Percentiles rank a stretch among this genome's conserved stretches.
Conservation (phyloP, 1,284 basidiomycete species). For the Ganoderma resinaceum region DNA sequence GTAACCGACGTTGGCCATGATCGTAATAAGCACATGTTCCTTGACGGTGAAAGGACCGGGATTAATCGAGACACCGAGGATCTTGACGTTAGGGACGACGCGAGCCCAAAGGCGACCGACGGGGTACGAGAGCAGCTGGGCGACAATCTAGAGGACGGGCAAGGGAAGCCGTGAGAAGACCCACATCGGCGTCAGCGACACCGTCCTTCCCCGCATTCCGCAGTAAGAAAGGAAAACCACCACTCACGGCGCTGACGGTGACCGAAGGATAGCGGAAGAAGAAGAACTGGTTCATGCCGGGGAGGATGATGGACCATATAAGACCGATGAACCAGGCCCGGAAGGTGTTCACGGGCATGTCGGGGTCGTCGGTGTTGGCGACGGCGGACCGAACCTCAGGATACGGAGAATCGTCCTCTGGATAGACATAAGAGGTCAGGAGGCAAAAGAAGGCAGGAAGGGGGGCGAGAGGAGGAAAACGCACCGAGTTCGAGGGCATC, state of each 20-base stretch:
- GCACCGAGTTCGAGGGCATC: constrained; percentile 42
- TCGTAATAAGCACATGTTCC: constrained; percentile 64
- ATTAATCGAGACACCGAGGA: constrained; percentile 69
- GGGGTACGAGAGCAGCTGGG: constrained; percentile 69
- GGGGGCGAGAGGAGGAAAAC: constrained; percentile 9
- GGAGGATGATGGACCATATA: constrained; percentile 63
- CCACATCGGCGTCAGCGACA: background rate
- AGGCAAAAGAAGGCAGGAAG: background rate
- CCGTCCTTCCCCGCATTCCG: background rate
- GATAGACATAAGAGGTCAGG: background rate
- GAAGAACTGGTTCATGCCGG: constrained; percentile 73
- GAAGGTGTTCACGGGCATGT: constrained; percentile 65
- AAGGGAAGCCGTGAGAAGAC: background rate
- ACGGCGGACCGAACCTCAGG: constrained; percentile 84
- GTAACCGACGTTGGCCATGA: constrained; percentile 64
- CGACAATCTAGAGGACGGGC: constrained; percentile 50
- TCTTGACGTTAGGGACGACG: constrained; percentile 56
- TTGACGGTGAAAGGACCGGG: constrained; percentile 65
- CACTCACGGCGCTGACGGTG: constrained; percentile 38
- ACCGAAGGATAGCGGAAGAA: constrained; percentile 74
- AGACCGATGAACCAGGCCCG: constrained; percentile 72
- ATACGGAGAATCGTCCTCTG: constrained; percentile 69
- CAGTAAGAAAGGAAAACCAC: background rate
- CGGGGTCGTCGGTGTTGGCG: constrained; percentile 73
- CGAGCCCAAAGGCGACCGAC: constrained; percentile 63